These are phyloP conservation scores for Clitocybe nebularis DNA, from an alignment of 1,284 basidiomycete genomes.

Conservation along the genomic window DNA sequence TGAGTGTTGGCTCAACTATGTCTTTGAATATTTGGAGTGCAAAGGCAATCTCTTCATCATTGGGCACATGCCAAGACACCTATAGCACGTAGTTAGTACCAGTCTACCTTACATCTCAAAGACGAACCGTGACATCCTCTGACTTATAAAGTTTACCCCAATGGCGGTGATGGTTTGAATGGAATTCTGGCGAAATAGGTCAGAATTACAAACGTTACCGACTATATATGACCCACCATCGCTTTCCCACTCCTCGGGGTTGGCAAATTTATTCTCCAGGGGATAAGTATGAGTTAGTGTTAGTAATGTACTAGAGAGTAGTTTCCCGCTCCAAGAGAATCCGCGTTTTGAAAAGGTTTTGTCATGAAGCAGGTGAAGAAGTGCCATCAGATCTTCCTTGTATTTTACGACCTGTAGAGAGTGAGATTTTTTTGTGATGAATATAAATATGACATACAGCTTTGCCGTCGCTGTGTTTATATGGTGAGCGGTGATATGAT, in stretches of 20 bases:
- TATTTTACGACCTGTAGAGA: conserved; percentile 56
- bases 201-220: not conserved
- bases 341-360: conserved; percentile 82
- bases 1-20: conserved; percentile 66
- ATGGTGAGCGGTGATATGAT: conserved; percentile 5
- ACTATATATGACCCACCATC: conserved; percentile 43
- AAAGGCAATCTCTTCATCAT: conserved; percentile 69
- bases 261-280: conserved; percentile 80
- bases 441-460: conserved; percentile 37
- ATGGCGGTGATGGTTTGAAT: conserved; percentile 65
- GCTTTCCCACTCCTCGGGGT: conserved; percentile 75
- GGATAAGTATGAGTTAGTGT: conserved; percentile 83
- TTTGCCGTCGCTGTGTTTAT: conserved; percentile 50
- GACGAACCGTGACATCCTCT: conserved; percentile 53
- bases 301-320: conserved; percentile 73
- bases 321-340: conserved; percentile 77
- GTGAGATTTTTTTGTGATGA: conserved; percentile 6
- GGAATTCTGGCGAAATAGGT: conserved; percentile 53
- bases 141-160: conserved; percentile 74
- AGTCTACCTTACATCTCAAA: too few species aligned
- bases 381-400: conserved; percentile 57
- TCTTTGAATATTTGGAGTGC: conserved; percentile 71
- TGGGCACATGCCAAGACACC: conserved; percentile 79
- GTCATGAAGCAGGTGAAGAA: conserved; percentile 66
- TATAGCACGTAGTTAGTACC: too few species aligned